Conservation (phyloP, 805 yeast species). For the Lipomyces anomalus region DNA sequence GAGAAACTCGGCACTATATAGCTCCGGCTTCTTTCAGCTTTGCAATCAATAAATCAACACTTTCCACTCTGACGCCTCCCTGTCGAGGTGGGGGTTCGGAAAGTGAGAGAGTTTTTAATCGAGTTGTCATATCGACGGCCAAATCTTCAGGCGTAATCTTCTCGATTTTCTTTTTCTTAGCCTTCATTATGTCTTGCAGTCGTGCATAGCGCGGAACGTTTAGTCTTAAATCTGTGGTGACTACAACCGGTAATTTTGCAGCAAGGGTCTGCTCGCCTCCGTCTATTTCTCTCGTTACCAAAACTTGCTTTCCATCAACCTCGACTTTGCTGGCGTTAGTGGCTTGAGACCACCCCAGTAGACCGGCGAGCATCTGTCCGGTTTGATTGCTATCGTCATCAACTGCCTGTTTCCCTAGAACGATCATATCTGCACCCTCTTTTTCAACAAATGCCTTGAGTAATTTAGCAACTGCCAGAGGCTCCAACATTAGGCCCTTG, state of each 20-base stretch:
- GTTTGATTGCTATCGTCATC: constrained; percentile 94
- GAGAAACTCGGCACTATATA: constrained; percentile 35
- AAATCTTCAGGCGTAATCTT: constrained; percentile 59
- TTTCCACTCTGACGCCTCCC: constrained; percentile 73
- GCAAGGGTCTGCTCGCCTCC: constrained; percentile 85
- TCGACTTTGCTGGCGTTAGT: constrained; percentile 87
- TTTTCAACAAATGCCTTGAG: constrained; percentile 66
- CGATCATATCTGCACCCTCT: constrained; percentile 67
- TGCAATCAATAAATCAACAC: constrained; percentile 74
- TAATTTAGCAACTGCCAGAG: constrained; percentile 82
- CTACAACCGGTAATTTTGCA: constrained; percentile 73
- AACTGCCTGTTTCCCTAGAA: constrained; percentile 93
- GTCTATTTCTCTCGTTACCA: constrained; percentile 87
- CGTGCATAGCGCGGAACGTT: constrained; percentile 96
- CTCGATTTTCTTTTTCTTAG: constrained; percentile 90
- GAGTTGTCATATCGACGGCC: constrained; percentile 56
- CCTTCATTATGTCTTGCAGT: constrained; percentile 95
- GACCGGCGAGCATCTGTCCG: constrained; percentile 93
- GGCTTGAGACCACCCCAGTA: constrained; percentile 94
- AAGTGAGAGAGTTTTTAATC: constrained; percentile 64
- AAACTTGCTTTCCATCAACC: constrained; percentile 47
- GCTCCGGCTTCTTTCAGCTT: constrained; percentile 76
- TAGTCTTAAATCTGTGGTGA: constrained; percentile 89
- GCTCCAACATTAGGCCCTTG: constrained; percentile 49
- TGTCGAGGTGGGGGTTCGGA: constrained; percentile 80